phyloP scores from a whole-genome alignment of 2,329 filamentous ascomycete species.

The Paracorniculantispora psalliotae region DNA sequence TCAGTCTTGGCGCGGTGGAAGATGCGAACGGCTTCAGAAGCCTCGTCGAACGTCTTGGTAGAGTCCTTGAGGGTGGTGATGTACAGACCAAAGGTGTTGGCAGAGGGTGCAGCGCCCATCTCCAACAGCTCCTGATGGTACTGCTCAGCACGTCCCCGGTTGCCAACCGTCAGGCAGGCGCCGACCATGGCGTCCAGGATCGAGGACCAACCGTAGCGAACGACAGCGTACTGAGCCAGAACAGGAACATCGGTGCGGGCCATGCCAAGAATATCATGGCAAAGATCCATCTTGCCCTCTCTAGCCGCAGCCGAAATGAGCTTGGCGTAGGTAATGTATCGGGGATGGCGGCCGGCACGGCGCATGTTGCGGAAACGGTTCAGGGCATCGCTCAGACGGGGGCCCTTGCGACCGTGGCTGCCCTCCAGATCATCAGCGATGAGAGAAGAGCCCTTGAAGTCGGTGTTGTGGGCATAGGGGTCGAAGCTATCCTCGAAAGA shows the following conservation, averaged over 20 bases:
- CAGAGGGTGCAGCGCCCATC: slow-evolving; percentile 86
- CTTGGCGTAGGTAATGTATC: slow-evolving; percentile 96
- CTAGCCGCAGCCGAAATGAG: slow-evolving; percentile 86
- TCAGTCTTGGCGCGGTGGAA: slow-evolving; percentile 91
- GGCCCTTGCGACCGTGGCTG: slow-evolving; percentile 64
- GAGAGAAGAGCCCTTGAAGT: slow-evolving; percentile 86
- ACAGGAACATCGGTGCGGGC: slow-evolving; percentile 85
- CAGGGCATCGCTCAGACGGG: slow-evolving; percentile 74
- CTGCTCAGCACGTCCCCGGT: slow-evolving; percentile 73
- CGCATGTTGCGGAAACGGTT: slow-evolving; percentile 88
- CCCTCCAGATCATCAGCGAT: slow-evolving; percentile 90
- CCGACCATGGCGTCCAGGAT: slow-evolving; percentile 97
- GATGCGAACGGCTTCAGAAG: slow-evolving; percentile 93
- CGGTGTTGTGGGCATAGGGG: slow-evolving; percentile 83
- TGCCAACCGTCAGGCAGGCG: slow-evolving; percentile 77
- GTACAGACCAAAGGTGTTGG: slow-evolving; percentile 96
- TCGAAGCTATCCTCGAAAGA: slow-evolving; percentile 80
- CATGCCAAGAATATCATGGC: slow-evolving; percentile 83
- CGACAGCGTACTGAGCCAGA: slow-evolving; percentile 75
- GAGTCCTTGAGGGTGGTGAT: slow-evolving; percentile 99
- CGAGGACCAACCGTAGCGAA: slow-evolving; percentile 92
- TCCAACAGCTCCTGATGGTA: slow-evolving; percentile 89
- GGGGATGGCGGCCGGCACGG: slow-evolving; percentile 81
- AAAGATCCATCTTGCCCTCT: slow-evolving; percentile 73
- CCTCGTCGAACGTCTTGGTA: slow-evolving; percentile 95